Evolutionary conservation across 495 filamentous ascomycete species (phyloP).

Genomic region (Penicillium cinerascens): DNA sequence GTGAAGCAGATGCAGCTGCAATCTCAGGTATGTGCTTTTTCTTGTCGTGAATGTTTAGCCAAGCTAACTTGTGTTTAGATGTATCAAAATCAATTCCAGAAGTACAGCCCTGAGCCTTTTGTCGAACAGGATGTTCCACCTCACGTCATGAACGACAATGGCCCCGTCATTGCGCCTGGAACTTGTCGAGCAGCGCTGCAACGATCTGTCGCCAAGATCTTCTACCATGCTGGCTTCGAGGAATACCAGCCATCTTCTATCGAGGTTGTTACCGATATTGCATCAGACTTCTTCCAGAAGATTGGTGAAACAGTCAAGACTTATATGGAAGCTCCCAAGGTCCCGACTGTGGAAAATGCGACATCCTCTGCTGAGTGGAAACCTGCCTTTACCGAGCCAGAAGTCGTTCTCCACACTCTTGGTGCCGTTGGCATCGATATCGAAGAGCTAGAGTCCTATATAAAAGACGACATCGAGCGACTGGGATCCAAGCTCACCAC

Average conservation of each 20-base stretch:
- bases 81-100: slow-evolving; percentile 97
- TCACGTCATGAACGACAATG: slow-evolving; percentile 81
- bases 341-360: slow-evolving; percentile 42
- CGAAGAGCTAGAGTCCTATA: slow-evolving; percentile 79
- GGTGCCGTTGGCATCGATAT: slow-evolving; percentile 77
- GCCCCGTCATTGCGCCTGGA: slow-evolving; percentile 77
- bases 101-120: slow-evolving; percentile 92
- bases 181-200: slow-evolving; percentile 80
- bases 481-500: slow-evolving; percentile 73
- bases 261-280: slow-evolving; percentile 86
- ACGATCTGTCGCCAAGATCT: slow-evolving; percentile 87
- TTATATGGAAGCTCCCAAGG: slow-evolving; percentile 78
- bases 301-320: slow-evolving; percentile 71
- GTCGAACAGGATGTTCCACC: slow-evolving; percentile 78
- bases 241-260: slow-evolving; percentile 94
- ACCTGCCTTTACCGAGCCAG: slow-evolving; percentile 70
- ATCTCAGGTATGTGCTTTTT: slow-evolving; percentile 66
- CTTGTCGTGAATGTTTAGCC: not conserved
- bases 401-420: slow-evolving; percentile 82
- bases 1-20: slow-evolving; percentile 99
- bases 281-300: slow-evolving; percentile 84
- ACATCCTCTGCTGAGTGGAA: slow-evolving; percentile 46
- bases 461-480: slow-evolving; percentile 92
- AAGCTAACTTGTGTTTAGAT: slow-evolving; percentile 53
- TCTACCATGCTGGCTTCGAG: slow-evolving; percentile 96